A percentile compares a stretch with the other conserved stretches of the same genome.
phyloP scores from a whole-genome alignment of 1,139 yeast genomes.

The Blastobotrys serpentis region DNA sequence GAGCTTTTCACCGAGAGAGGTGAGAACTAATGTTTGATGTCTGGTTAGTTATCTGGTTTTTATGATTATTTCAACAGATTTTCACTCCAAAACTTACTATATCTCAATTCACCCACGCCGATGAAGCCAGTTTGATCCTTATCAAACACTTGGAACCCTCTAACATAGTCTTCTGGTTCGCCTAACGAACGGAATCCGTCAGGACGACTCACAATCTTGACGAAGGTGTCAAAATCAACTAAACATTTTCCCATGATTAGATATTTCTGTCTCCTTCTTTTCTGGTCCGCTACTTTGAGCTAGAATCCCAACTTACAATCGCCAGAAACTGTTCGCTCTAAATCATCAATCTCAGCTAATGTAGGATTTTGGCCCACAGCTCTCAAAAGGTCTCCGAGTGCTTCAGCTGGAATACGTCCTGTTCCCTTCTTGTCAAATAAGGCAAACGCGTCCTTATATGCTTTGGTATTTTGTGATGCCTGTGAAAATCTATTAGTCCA shows the following conservation, averaged over 20 bases:
- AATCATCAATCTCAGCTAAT: slow-evolving; percentile 76
- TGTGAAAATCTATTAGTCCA: slow-evolving; percentile 5
- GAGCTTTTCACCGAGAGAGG: slow-evolving; percentile 91
- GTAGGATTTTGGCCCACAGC: slow-evolving; percentile 99
- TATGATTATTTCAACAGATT: not conserved
- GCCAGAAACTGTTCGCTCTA: slow-evolving; percentile 49
- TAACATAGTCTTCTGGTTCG: slow-evolving; percentile 93
- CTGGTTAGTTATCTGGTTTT: not conserved
- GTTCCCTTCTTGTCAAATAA: slow-evolving; percentile 95
- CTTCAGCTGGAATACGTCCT: slow-evolving; percentile 84
- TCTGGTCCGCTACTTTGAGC: too few species aligned
- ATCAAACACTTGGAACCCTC: slow-evolving; percentile 97
- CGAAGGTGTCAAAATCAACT: slow-evolving; percentile 75
- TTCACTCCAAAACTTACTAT: slow-evolving; percentile 42
- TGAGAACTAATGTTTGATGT: slow-evolving; percentile 54
- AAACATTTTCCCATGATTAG: too few species aligned
- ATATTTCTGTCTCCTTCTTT: too few species aligned
- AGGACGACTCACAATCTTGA: slow-evolving; percentile 77
- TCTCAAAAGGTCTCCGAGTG: slow-evolving; percentile 88
- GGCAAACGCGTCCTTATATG: slow-evolving; percentile 95
- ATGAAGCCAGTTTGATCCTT: slow-evolving; percentile 93
- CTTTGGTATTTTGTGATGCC: slow-evolving; percentile 46
- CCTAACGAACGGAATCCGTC: slow-evolving; percentile 89
- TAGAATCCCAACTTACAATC: slow-evolving; percentile 39
- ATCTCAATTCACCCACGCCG: slow-evolving; percentile 94